Base-by-base conservation (phyloP, 2,329 filamentous ascomycete genomes). In the Penicillium aurantiogriseum region DNA sequence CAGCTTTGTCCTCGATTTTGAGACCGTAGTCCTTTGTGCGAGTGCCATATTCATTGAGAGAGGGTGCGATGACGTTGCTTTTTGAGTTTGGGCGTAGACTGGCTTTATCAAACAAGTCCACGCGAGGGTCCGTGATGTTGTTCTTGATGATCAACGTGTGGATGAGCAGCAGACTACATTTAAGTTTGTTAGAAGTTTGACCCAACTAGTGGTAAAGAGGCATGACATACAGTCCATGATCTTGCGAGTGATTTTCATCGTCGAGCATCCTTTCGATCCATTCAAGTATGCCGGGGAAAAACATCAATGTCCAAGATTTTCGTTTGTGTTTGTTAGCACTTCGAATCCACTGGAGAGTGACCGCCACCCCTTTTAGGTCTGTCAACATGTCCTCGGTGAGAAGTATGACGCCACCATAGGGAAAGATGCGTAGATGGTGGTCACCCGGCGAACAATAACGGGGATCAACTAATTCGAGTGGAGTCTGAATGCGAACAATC, bases 341-440 rank as follows among this genome's bases (percentile, higher is more conserved):
- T 29, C 52, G 64, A 51, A 78, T 75, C 76, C 75, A 78, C 17
- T 60, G 59, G n/a, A 79, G 55, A 3, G 76, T 67, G 5, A 69
- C 60, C 2, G 74, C 46, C 1, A 73, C 66, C 21, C 57, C 65
- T 19, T 69, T 61, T 0, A 70, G 64, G 8, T 74, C 67, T 23
- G 43, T 59, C 52, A 58, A 71, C 13, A 75, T 64, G 44, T 77
- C 76, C 57, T 78, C 76, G 1, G 77, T 77, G 17, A 79, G 58
- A 7, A 79, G 67, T 27, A 77, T 68, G 1, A 72, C 71, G 9
- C 62, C 65, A 8, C 76, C 76, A 45, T 69, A 60, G 7, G 72
- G 71, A 31, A 79, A 78, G 5, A 79, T 59, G 15, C 72, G 70
- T 56, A 75, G 67, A 27, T 73, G 66, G 46, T 74, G 61, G 4